A percentile compares a stretch with the other conserved stretches of the same genome.
These are phyloP conservation scores for Trichaptum fuscoviolaceum DNA, from an alignment of 768 basidiomycete species.

Conservation along the genomic window DNA sequence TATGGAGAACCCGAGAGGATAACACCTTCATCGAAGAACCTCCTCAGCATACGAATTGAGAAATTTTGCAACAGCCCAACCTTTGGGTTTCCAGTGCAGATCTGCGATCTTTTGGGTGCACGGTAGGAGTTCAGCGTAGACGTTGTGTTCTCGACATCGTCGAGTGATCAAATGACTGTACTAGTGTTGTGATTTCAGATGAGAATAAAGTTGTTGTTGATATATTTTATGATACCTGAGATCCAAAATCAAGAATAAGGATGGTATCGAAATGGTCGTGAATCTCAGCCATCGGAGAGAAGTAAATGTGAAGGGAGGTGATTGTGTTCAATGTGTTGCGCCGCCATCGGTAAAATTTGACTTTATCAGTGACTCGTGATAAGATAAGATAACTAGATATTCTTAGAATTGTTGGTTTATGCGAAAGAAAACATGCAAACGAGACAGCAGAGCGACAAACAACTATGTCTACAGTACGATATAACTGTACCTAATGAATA, in stretches of 20 bases:
- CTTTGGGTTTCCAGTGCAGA: constrained; percentile 90
- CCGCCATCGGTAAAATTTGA: neutral
- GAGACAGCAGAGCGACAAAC: neutral
- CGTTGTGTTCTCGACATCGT: constrained; percentile 94
- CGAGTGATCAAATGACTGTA: constrained; percentile 97
- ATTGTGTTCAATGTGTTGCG: too few relatives aligned
- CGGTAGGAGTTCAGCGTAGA: constrained; percentile 96
- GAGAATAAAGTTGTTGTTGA: too few relatives aligned
- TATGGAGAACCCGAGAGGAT: constrained; percentile 98
- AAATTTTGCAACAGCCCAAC: constrained; percentile 31
- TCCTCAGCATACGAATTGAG: constrained; percentile 3
- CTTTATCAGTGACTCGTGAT: neutral
- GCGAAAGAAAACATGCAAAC: neutral
- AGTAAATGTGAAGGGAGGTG: neutral
- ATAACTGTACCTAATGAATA: neutral
- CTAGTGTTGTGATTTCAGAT: constrained; percentile 35
- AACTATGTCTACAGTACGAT: neutral
- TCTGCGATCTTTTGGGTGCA: constrained; percentile 90
- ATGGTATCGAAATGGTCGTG: constrained; percentile 95
- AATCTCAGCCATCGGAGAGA: constrained; percentile 66
- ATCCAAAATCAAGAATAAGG: constrained; percentile 95
- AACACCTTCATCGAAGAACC: constrained; percentile 51
- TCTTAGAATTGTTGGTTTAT: neutral
- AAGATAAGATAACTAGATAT: neutral
- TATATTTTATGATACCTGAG: too few relatives aligned